A percentile compares a stretch with the other conserved stretches of the same genome.
These are phyloP conservation scores for Fraxinus xanthoxyloides DNA, from an alignment of 305 asterid genomes.

Conservation along the genomic window DNA sequence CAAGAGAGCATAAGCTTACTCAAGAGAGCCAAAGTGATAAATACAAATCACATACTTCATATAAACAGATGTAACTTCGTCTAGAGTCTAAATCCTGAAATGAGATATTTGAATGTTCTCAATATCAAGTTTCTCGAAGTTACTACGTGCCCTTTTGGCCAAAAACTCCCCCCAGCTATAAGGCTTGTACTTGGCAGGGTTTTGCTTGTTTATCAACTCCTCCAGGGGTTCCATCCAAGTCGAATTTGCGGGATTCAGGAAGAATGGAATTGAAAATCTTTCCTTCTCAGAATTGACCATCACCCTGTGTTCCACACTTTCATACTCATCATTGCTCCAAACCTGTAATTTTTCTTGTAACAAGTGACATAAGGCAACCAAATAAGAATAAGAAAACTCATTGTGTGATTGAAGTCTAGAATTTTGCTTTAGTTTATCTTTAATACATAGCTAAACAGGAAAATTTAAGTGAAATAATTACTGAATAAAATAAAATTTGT, in stretches of 20 bases:
- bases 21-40: neutral
- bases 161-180: constrained; percentile 70
- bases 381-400: neutral
- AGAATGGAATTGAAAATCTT: constrained; percentile 61
- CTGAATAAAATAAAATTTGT: neutral
- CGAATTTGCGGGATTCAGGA: constrained; percentile 53
- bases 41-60: neutral
- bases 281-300: constrained; percentile 48
- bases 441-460: neutral
- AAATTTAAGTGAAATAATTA: neutral
- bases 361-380: neutral
- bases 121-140: constrained; percentile 45
- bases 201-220: constrained; percentile 36
- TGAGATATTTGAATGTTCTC: constrained; percentile 55
- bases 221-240: constrained; percentile 53
- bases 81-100: constrained; percentile 36
- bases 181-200: constrained; percentile 49
- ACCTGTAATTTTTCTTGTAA: constrained; percentile 31
- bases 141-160: constrained; percentile 41
- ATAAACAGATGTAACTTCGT: neutral
- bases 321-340: constrained; percentile 69
- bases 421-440: neutral
- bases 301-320: constrained; percentile 70
- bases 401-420: neutral
- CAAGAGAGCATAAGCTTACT: neutral